Evolutionary conservation across 768 basidiomycete genomes (phyloP).

Genomic region (Omphalotus guepiniiformis): DNA sequence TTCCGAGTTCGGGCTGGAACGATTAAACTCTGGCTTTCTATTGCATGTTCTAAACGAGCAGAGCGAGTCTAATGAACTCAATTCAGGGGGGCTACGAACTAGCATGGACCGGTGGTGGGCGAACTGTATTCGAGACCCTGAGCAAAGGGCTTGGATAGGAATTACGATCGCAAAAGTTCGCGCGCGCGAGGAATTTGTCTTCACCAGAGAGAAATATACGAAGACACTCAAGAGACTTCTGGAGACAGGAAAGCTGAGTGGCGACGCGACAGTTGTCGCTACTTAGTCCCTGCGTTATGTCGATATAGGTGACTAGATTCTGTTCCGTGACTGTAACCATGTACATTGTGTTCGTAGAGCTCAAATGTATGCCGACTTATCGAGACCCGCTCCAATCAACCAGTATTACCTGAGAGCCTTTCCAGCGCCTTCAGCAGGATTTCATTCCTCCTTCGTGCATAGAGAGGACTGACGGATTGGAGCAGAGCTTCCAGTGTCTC

Average conservation of each 20-base stretch:
- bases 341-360: conserved; percentile 6
- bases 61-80: conserved; percentile 51
- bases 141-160: conserved; percentile 53
- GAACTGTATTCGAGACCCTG: conserved; percentile 62
- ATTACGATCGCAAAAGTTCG: conserved; percentile 49
- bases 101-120: conserved; percentile 83
- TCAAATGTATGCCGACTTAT: conserved; percentile 27
- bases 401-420: conserved; percentile 20
- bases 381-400: conserved; percentile 25
- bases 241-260: conserved; percentile 30
- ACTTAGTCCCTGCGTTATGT: not conserved
- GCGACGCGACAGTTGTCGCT: not conserved
- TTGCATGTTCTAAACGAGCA: conserved; percentile 69
- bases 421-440: conserved; percentile 30
- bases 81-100: conserved; percentile 38
- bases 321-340: conserved; percentile 12
- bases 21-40: conserved; percentile 60
- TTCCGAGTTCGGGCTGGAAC: conserved; percentile 66
- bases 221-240: conserved; percentile 38
- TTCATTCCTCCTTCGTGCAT: conserved; percentile 42
- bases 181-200: conserved; percentile 35
- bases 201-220: conserved; percentile 58
- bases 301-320: conserved; percentile 5
- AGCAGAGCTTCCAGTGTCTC: conserved; percentile 63
- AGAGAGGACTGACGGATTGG: conserved; percentile 50